These are phyloP conservation scores for Conoideocrella luteorostrata DNA, from an alignment of 2,329 filamentous ascomycete genomes.

Conservation along the genomic window DNA sequence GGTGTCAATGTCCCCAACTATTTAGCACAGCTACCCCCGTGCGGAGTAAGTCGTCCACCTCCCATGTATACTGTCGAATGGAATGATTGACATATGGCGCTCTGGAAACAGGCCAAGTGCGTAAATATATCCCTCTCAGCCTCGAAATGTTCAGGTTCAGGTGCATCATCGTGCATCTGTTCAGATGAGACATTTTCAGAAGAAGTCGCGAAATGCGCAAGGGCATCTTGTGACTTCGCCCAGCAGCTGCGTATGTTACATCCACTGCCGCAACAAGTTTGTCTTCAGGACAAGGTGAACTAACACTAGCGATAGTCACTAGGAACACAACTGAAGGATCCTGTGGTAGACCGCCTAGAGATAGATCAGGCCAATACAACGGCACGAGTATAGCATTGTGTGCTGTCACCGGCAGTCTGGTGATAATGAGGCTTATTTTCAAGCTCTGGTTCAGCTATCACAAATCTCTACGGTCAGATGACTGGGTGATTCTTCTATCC, in stretches of 20 bases:
- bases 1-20: background rate
- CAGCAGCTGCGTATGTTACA: conserved; percentile 2
- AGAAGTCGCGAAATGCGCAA: background rate
- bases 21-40: background rate
- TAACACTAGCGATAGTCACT: conserved; percentile 2
- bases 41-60: conserved; percentile 5
- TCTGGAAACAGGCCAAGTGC: conserved; percentile 1
- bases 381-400: conserved; percentile 13
- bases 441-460: conserved; percentile 21
- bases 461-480: conserved; percentile 25
- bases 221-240: background rate
- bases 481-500: conserved; percentile 21
- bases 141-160: background rate
- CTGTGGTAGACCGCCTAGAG: conserved; percentile 6
- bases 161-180: conserved; percentile 3
- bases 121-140: background rate
- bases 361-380: conserved; percentile 5
- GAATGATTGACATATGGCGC: background rate
- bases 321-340: conserved; percentile 9
- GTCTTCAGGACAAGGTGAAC: background rate
- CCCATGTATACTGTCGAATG: background rate
- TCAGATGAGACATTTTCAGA: background rate
- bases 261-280: too few relatives aligned
- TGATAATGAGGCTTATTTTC: conserved; percentile 15
- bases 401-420: conserved; percentile 12